Base-by-base conservation (phyloP, 31 red algal species). In the Bonnemaisonia californica region DNA sequence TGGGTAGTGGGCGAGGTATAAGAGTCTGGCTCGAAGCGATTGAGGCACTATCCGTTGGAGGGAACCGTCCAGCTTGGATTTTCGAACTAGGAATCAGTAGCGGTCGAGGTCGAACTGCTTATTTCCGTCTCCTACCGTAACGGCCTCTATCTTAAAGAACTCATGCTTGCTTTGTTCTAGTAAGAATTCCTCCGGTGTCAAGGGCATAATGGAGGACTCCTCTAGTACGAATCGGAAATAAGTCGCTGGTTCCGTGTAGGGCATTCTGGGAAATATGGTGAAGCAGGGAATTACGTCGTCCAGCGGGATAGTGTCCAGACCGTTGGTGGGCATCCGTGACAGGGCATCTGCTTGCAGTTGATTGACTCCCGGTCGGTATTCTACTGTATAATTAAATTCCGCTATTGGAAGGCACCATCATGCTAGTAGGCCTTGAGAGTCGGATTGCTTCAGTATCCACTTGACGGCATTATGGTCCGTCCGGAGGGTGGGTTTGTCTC, bases 381-480 rank as follows among this genome's bases (percentile, higher is more conserved):
- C 35, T 19, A 41, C 68, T 11, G 12, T 29, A 41, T 13, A 37
- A 41, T 72, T 12, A 26, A 9, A 41, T 16, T 72, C 68, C 9
- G 68, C 24, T 13, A 72, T 24, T 24, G 9, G 68, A 11, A 72
- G 29, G 12, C 68, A 16, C 37, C 68, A 72, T 72, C 68, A 35
- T 11, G 13, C 37, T 11, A 72, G 68, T 21, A 11, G 31, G 12
- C 31, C 24, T 7, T 12, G 18, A 16, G 68, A 24, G 37, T 72
- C 68, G 13, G 35, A 9, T 5, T 9, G 12, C 31, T 72, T 72
- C 11, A 72, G 68, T 72, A 82, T 30, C 58, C 77, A 87, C 54
- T 54, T 22, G 58, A 82, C n/a, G 8, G 84, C 28, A 35, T 48
- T 21, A 32, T 79, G 84, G 57, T 87, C 84, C 41, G 84, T 64